Evolutionary conservation across 345 rosid genomes (phyloP).

Genomic region (Tarenaya hassleriana): DNA sequence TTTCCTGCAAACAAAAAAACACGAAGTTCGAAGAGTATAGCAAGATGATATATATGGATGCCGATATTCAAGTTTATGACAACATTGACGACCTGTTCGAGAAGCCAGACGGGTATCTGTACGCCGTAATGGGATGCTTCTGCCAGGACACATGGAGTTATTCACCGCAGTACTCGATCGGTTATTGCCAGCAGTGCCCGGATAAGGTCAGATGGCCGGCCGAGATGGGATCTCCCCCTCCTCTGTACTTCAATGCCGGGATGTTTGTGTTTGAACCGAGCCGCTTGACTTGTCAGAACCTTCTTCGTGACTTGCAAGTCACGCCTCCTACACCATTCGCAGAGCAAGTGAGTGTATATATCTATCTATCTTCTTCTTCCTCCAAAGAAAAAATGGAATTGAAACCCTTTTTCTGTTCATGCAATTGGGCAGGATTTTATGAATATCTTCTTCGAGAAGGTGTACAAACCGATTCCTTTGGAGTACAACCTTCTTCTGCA

Average conservation of each 20-base stretch:
- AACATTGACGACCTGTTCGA: conserved; percentile 70
- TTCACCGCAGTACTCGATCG: conserved; percentile 52
- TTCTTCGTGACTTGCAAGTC: conserved; percentile 39
- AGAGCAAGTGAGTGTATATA: conserved; percentile 71
- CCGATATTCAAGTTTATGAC: conserved; percentile 72
- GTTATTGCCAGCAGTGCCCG: conserved; percentile 83
- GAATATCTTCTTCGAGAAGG: conserved; percentile 68
- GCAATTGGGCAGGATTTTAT: conserved; percentile 52
- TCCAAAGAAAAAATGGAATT: no score
- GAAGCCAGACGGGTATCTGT: conserved; percentile 47
- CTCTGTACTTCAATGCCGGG: conserved; percentile 76
- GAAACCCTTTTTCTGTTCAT: no score
- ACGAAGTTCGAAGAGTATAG: conserved; percentile 61
- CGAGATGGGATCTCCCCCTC: conserved; percentile 58
- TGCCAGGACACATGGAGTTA: conserved; percentile 74
- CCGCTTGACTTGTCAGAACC: conserved; percentile 38
- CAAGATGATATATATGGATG: conserved; percentile 80
- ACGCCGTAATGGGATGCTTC: conserved; percentile 76
- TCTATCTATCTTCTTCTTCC: no score
- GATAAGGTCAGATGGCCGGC: conserved; percentile 54
- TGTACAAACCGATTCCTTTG: conserved; percentile 58
- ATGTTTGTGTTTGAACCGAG: conserved; percentile 73
- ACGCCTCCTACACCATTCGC: conserved; percentile 70
- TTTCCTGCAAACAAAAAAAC: no score
- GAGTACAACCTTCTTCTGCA: conserved; percentile 73